phyloP scores from a whole-genome alignment of 2,329 filamentous ascomycete species.

The Epichloe sp. region DNA sequence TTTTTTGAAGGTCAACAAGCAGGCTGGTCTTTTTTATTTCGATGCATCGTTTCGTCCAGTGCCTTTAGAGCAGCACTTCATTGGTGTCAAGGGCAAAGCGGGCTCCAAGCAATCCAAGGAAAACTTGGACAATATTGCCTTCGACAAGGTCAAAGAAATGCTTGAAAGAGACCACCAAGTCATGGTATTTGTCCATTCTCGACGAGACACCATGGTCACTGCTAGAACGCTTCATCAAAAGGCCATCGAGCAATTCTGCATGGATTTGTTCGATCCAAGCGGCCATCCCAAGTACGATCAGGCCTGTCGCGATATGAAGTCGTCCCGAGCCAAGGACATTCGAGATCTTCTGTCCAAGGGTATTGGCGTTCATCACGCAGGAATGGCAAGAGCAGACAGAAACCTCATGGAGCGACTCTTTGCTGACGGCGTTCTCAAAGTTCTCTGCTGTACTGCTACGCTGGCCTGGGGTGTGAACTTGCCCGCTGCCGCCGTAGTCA shows the following conservation, averaged over 20 bases:
- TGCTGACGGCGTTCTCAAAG: conserved; percentile 80
- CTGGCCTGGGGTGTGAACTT: conserved; percentile 98
- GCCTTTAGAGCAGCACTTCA: conserved; percentile 91
- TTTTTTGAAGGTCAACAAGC: conserved; percentile 89
- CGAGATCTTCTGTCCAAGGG: conserved; percentile 83
- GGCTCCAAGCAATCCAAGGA: conserved; percentile 71
- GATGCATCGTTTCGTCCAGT: conserved; percentile 92
- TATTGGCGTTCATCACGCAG: conserved; percentile 89
- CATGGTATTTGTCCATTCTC: conserved; percentile 98
- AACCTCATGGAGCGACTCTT: conserved; percentile 95
- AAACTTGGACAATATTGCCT: conserved; percentile 76
- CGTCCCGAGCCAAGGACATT: conserved; percentile 73
- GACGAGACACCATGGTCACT: conserved; percentile 84
- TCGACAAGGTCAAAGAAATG: conserved; percentile 94
- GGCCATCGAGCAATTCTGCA: conserved; percentile 65
- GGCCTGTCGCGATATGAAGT: conserved; percentile 73
- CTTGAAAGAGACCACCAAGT: conserved; percentile 83
- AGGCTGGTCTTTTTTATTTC: conserved; percentile 85
- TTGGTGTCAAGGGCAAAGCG: conserved; percentile 87
- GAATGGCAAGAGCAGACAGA: conserved; percentile 86
- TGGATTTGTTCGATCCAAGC: conserved; percentile 72
- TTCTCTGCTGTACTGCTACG: conserved; percentile 95
- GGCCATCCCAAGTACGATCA: conserved; percentile 67
- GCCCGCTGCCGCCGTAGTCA: conserved; percentile 88
- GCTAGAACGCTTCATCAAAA: conserved; percentile 78